Percentiles rank a stretch among this genome's conserved stretches.
Evolutionary conservation across 169 alveolate species (phyloP).

Genomic region (Eimeria acervulina): DNA sequence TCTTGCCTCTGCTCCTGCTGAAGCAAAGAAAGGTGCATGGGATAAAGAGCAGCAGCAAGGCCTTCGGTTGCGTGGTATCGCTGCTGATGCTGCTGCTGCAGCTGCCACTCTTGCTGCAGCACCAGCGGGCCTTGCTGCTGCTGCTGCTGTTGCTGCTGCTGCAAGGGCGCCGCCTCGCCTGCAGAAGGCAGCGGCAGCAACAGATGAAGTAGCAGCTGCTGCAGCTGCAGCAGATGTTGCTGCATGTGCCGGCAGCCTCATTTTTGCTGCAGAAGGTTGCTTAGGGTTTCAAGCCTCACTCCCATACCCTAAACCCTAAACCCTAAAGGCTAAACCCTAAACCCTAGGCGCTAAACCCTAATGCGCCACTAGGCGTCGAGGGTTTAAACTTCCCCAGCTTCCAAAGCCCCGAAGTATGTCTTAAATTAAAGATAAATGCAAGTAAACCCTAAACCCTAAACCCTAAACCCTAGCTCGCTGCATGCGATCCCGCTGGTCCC

Average conservation of each 20-base stretch:
- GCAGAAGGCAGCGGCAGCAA: background rate
- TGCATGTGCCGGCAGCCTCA: constrained; percentile 8
- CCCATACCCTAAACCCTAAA: background rate
- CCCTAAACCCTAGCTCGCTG: background rate
- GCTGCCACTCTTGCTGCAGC: background rate
- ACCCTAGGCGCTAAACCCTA: constrained; percentile 16
- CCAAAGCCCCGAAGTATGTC: background rate
- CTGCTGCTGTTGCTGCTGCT: constrained; percentile 30
- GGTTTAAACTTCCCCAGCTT: background rate
- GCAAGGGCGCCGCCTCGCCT: background rate
- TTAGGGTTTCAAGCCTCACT: background rate
- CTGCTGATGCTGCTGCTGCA: background rate
- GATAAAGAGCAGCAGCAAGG: background rate
- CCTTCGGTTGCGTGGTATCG: background rate
- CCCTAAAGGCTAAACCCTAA: background rate
- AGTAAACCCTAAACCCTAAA: background rate
- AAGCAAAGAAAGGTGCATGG: background rate
- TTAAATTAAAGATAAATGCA: background rate
- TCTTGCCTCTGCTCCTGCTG: background rate
- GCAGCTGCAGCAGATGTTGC: constrained; percentile 19
- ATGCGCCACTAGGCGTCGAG: background rate
- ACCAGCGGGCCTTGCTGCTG: background rate
- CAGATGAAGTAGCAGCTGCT: background rate
- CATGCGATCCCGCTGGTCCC: constrained; percentile 18
- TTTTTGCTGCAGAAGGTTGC: constrained; percentile 7